phyloP scores from a whole-genome alignment of 2,329 filamentous ascomycete genomes.

The Aspergillus floridensis region DNA sequence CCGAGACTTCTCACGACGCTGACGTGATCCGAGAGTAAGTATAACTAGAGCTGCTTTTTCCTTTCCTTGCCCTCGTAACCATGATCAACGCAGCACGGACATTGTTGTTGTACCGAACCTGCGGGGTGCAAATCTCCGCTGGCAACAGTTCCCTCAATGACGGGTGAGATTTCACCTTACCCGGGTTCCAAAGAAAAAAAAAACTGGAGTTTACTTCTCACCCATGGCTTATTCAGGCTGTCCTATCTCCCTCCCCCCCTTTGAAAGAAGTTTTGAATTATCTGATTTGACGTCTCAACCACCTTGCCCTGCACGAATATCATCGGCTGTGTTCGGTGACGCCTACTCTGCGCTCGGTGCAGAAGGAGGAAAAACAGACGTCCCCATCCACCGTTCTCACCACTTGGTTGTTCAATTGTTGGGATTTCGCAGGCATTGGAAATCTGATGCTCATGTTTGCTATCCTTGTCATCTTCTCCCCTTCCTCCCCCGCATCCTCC shows the following conservation, averaged over 20 bases:
- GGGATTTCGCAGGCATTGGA: conserved; percentile 37
- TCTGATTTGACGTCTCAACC: conserved; percentile 25
- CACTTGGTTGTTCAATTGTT: conserved; percentile 40
- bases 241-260: conserved; percentile 45
- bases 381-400: conserved; percentile 29
- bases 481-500: conserved; percentile 27
- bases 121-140: conserved; percentile 32
- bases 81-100: conserved; percentile 41
- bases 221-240: conserved; percentile 52
- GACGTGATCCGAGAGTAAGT: conserved; percentile 99
- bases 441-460: conserved; percentile 43
- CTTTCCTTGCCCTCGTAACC: conserved; percentile 56
- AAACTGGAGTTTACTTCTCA: conserved; percentile 50
- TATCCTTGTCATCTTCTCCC: conserved; percentile 46
- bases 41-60: conserved; percentile 57
- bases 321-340: conserved; percentile 32
- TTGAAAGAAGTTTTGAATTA: conserved; percentile 26
- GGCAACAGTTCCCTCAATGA: conserved; percentile 45
- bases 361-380: conserved; percentile 23
- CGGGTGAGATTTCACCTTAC: conserved; percentile 68
- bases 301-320: conserved; percentile 28
- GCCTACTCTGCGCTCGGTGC: conserved; percentile 36
- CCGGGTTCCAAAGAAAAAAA: conserved; percentile 26
- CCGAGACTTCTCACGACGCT: conserved; percentile 91
- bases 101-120: conserved; percentile 36